A percentile compares a stretch with the other conserved stretches of the same genome.
phyloP scores from a whole-genome alignment of 306 rosid species.

The Luffa acutangula region DNA sequence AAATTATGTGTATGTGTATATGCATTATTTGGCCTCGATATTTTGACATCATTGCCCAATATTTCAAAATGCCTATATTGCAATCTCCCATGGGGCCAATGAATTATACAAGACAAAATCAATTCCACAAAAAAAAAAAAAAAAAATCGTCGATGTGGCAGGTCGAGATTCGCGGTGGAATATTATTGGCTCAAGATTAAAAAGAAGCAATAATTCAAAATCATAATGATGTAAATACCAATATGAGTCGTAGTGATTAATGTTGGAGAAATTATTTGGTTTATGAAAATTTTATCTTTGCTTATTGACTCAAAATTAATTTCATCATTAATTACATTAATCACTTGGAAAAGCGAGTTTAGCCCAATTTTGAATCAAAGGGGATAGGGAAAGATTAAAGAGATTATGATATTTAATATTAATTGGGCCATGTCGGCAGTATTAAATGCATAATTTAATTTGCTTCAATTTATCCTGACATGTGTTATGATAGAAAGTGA shows the following conservation, averaged over 20 bases:
- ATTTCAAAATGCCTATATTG: neutral
- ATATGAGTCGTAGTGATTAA: conserved; percentile 4
- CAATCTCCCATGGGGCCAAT: neutral
- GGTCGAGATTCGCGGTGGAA: neutral
- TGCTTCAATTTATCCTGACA: neutral
- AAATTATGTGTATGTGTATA: neutral
- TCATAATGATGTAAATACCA: conserved; percentile 1
- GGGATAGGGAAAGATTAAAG: neutral
- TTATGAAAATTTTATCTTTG: neutral
- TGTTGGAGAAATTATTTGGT: conserved; percentile 1
- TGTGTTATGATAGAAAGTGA: neutral
- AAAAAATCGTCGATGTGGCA: neutral
- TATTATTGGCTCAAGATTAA: neutral
- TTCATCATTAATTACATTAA: conserved; percentile 8
- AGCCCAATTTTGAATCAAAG: neutral
- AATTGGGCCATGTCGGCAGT: conserved; percentile 9
- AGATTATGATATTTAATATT: neutral
- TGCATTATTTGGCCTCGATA: neutral
- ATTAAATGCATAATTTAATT: neutral
- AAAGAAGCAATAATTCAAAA: neutral
- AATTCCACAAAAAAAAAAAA: neutral
- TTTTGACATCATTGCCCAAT: conserved; percentile 5
- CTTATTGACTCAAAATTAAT: conserved; percentile 13
- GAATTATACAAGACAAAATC: neutral
- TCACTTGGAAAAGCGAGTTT: conserved; percentile 1